A percentile compares a stretch with the other conserved stretches of the same genome.
These are phyloP conservation scores for Coniferiporia weirii DNA, from an alignment of 1,284 basidiomycete genomes.

Conservation along the genomic window DNA sequence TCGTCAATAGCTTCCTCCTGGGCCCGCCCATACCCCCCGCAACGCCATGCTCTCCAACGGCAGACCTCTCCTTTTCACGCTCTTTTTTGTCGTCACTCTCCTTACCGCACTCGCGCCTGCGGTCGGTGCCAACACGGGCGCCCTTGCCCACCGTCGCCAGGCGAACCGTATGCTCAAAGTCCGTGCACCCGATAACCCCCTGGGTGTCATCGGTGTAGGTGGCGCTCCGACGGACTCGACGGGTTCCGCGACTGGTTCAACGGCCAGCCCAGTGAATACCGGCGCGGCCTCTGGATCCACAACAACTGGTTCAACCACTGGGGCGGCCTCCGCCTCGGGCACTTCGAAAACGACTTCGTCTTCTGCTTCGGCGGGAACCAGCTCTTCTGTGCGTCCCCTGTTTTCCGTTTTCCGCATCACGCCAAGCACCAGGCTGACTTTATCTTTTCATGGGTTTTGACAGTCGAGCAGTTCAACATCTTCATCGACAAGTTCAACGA, in stretches of 20 bases:
- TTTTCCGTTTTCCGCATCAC: neutral
- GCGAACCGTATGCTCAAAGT: conserved; percentile 64
- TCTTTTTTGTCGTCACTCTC: conserved; percentile 54
- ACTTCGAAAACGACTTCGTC: neutral
- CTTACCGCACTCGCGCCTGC: conserved; percentile 40
- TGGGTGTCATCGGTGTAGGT: conserved; percentile 16
- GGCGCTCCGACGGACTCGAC: neutral
- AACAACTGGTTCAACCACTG: neutral
- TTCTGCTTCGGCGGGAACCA: neutral
- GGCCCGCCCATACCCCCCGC: too few species aligned
- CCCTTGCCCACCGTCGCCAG: conserved; percentile 44
- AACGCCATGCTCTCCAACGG: conserved; percentile 41
- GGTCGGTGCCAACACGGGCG: conserved; percentile 38
- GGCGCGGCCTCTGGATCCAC: neutral
- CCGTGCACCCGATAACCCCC: conserved; percentile 33
- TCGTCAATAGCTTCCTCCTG: neutral
- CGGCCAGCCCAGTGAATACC: neutral
- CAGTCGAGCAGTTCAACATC: neutral
- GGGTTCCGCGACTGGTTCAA: neutral
- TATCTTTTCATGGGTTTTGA: neutral
- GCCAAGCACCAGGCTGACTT: neutral
- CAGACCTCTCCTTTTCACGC: conserved; percentile 36
- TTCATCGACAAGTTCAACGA: conserved; percentile 18
- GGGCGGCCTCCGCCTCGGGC: neutral
- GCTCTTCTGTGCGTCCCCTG: neutral